Conservation (phyloP, 495 filamentous ascomycete genomes). For the Neurospora cerealis region DNA sequence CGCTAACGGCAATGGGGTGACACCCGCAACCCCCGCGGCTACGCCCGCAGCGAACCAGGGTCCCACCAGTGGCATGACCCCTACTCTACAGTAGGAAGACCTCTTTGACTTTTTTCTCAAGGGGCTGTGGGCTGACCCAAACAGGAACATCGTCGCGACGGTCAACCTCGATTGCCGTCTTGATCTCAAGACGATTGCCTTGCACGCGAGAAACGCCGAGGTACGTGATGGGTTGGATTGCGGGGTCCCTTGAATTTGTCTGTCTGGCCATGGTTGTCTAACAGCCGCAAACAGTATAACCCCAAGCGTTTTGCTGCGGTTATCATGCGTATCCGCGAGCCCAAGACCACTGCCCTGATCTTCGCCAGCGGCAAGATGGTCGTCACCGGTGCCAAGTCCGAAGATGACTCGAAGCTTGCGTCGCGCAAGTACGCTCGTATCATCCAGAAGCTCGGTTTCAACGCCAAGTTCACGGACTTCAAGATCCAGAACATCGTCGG, state of each 20-base stretch:
- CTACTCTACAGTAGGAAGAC: slow-evolving; percentile 94
- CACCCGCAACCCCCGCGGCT: slow-evolving; percentile 89
- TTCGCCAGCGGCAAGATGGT: slow-evolving; percentile 99
- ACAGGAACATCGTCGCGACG: slow-evolving; percentile 98
- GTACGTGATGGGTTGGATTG: slow-evolving; percentile 16
- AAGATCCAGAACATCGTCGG: slow-evolving; percentile 99
- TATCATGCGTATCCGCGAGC: slow-evolving; percentile 99
- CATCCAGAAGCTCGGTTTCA: slow-evolving; percentile 99
- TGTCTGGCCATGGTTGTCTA: slow-evolving; percentile 26
- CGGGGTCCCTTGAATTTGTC: slow-evolving; percentile 23
- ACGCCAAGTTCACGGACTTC: slow-evolving; percentile 99
- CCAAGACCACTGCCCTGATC: slow-evolving; percentile 96
- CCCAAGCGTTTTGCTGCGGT: slow-evolving; percentile 96
- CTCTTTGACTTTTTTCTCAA: slow-evolving; percentile 18
- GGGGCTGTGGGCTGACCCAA: slow-evolving; percentile 48
- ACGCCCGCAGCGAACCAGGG: slow-evolving; percentile 72
- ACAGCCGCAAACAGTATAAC: slow-evolving; percentile 23
- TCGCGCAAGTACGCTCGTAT: slow-evolving; percentile 98
- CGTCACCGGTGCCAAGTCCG: slow-evolving; percentile 95
- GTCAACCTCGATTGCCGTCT: slow-evolving; percentile 97
- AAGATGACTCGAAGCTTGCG: slow-evolving; percentile 94
- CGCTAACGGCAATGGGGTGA: slow-evolving; percentile 70
- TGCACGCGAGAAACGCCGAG: slow-evolving; percentile 96
- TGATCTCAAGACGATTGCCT: slow-evolving; percentile 97
- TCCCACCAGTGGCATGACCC: slow-evolving; percentile 79